Conservation (phyloP, 805 yeast genomes). For the Myxozyma kluyveri region DNA sequence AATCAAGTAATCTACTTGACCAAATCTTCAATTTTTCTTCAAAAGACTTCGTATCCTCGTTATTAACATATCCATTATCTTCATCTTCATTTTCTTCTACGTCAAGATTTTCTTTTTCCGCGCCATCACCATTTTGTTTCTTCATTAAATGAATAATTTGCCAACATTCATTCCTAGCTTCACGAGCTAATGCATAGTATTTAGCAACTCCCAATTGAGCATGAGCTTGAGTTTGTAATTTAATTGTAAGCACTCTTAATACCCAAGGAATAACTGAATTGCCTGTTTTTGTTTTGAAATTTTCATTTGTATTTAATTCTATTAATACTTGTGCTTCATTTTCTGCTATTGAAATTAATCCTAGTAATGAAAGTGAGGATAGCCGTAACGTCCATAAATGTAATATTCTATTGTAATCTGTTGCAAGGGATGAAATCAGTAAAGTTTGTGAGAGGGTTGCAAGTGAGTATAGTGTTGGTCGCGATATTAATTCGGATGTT, state of each 20-base stretch:
- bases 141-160: not conserved
- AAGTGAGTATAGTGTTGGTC: constrained; percentile 18
- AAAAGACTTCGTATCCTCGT: not conserved
- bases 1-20: constrained; percentile 1
- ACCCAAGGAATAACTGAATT: constrained; percentile 37
- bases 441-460: constrained; percentile 12
- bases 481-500: constrained; percentile 14
- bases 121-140: not conserved
- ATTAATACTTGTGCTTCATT: constrained; percentile 35
- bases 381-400: constrained; percentile 25
- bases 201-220: constrained; percentile 36
- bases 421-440: constrained; percentile 8
- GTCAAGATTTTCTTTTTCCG: not conserved
- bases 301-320: constrained; percentile 32
- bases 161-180: constrained; percentile 35
- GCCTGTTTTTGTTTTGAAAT: constrained; percentile 28
- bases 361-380: constrained; percentile 13
- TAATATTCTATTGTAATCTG: constrained; percentile 19
- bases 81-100: not conserved
- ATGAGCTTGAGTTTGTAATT: constrained; percentile 38
- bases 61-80: not conserved
- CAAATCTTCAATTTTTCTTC: not conserved
- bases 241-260: constrained; percentile 36
- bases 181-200: constrained; percentile 39
- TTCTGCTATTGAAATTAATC: constrained; percentile 33